These are phyloP conservation scores for Leishmania amazonensis DNA, from an alignment of 208 protist species.

Conservation along the genomic window DNA sequence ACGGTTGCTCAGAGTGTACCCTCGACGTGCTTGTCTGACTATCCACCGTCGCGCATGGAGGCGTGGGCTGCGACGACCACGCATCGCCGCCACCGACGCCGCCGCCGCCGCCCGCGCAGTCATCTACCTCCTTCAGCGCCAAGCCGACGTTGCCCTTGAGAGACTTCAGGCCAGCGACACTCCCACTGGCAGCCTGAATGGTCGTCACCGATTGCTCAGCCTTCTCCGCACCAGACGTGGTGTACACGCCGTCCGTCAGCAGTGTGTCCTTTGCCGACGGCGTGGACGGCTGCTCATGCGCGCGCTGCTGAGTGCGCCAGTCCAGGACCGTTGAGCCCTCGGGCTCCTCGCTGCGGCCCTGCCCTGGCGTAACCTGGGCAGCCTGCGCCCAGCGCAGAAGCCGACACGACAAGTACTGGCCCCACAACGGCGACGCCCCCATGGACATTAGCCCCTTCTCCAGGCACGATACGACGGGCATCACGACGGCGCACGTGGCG, in stretches of 20 bases:
- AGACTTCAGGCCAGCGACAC: not conserved
- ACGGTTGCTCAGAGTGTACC: not conserved
- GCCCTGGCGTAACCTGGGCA: slow-evolving; percentile 11
- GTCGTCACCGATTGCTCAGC: not conserved
- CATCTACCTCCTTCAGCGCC: not conserved
- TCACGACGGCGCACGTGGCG: slow-evolving; percentile 17
- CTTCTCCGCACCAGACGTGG: slow-evolving; percentile 39
- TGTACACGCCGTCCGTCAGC: slow-evolving; percentile 46
- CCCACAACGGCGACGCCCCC: slow-evolving; percentile 16
- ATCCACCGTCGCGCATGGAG: not conserved
- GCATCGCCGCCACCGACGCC: not conserved
- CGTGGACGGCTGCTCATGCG: slow-evolving; percentile 3
- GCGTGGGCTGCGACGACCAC: slow-evolving; percentile 3
- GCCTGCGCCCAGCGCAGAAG: slow-evolving; percentile 26
- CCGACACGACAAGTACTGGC: slow-evolving; percentile 1
- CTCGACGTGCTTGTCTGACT: slow-evolving; percentile 1
- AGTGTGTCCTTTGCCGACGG: slow-evolving; percentile 16
- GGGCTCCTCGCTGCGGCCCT: slow-evolving; percentile 10
- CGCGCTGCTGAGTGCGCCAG: slow-evolving; percentile 21
- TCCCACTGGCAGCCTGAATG: not conserved
- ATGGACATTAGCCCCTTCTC: slow-evolving; percentile 9
- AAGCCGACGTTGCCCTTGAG: slow-evolving; percentile 5
- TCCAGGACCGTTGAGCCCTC: slow-evolving; percentile 4
- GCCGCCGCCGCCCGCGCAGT: not conserved
- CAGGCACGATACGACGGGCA: slow-evolving; percentile 28